A percentile compares a stretch with the other conserved stretches of the same genome.
Conservation (phyloP, 352 stramenopile genomes). For the Achlya hypogyna region DNA sequence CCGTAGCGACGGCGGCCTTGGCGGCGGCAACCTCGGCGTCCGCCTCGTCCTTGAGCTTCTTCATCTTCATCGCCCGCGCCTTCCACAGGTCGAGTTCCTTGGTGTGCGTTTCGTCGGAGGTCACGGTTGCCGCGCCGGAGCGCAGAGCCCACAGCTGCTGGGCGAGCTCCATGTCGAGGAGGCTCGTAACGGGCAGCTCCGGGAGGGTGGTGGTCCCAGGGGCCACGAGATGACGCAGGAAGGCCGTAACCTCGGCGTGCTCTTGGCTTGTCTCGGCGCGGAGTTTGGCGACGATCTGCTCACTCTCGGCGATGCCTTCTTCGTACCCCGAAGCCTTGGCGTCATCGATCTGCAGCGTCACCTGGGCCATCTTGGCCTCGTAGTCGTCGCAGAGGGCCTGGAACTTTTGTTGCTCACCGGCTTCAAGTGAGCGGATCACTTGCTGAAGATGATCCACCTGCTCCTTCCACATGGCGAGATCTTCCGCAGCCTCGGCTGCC, state of each 20-base stretch:
- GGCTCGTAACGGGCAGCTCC: background rate
- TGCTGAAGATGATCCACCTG: constrained; percentile 61
- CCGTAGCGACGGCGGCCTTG: background rate
- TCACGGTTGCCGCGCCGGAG: background rate
- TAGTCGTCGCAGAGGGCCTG: constrained; percentile 60
- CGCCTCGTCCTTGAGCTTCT: constrained; percentile 66
- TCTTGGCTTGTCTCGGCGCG: constrained; percentile 1
- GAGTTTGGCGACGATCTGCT: constrained; percentile 55
- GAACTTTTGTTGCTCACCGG: constrained; percentile 49
- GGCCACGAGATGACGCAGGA: background rate
- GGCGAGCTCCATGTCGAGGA: background rate
- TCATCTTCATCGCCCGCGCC: constrained; percentile 73
- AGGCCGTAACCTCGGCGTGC: background rate
- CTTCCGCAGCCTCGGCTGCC: constrained; percentile 32
- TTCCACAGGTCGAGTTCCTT: constrained; percentile 72
- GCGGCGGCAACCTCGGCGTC: constrained; percentile 38
- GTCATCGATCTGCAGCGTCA: constrained; percentile 71
- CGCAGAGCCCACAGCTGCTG: constrained; percentile 9
- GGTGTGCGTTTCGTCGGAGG: constrained; percentile 23
- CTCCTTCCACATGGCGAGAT: constrained; percentile 53
- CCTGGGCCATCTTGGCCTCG: constrained; percentile 57
- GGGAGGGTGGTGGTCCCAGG: background rate
- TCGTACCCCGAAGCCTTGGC: constrained; percentile 55
- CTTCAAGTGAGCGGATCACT: constrained; percentile 33
- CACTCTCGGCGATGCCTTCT: constrained; percentile 66